Evolutionary conservation across 441 rosid genomes (phyloP).

Genomic region (Populus hybrid): DNA sequence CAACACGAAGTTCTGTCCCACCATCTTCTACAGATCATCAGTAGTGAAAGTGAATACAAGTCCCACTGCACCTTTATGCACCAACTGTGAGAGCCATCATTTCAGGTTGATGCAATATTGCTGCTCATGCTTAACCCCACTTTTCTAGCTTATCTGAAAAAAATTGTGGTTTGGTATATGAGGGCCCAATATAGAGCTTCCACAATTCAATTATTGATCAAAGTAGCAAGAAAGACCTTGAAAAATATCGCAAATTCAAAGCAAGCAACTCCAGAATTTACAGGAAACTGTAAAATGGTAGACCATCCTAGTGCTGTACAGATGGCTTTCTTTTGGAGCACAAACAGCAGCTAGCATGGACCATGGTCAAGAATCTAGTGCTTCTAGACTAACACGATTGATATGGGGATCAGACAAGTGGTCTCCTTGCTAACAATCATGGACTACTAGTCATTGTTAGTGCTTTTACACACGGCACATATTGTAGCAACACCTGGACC

Average conservation of each 20-base stretch:
- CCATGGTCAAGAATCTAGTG: background rate
- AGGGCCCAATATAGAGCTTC: background rate
- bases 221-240: background rate
- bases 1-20: background rate
- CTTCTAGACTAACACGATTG: background rate
- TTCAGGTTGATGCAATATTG: background rate
- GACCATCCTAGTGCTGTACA: constrained; percentile 20
- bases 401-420: constrained; percentile 1
- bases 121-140: background rate
- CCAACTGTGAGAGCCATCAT: background rate
- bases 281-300: background rate
- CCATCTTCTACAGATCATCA: background rate
- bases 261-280: constrained; percentile 17
- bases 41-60: constrained; percentile 2
- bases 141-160: background rate
- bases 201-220: background rate
- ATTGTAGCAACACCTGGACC: background rate
- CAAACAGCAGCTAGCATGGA: background rate
- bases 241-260: background rate
- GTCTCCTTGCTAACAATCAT: background rate
- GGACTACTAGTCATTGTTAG: constrained; percentile 18
- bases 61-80: background rate
- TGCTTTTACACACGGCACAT: constrained; percentile 29
- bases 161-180: background rate
- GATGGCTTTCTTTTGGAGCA: constrained; percentile 17